phyloP scores from a whole-genome alignment of 2,329 filamentous ascomycete species.

The Chaetomiaceae sp. region DNA sequence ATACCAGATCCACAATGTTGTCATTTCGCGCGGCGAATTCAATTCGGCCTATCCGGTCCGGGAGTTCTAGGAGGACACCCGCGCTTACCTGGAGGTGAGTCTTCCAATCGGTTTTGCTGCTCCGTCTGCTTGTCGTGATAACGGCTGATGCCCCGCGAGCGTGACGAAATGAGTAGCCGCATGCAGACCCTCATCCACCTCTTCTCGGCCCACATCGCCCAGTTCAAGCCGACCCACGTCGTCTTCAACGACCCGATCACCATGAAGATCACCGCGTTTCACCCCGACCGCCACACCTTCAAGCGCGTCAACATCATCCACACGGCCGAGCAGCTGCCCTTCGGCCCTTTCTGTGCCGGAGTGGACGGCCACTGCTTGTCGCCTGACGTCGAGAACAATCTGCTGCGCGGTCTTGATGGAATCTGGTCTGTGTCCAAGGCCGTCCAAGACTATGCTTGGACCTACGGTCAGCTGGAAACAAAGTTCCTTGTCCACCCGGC shows the following conservation, averaged over 20 bases:
- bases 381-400: conserved; percentile 13
- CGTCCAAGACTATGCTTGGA: conserved; percentile 21
- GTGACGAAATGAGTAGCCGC: conserved; percentile 7
- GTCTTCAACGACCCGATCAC: conserved; percentile 25
- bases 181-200: conserved; percentile 16
- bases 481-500: conserved; percentile 21
- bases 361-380: conserved; percentile 22
- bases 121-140: too few species aligned
- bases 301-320: conserved; percentile 23
- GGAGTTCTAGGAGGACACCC: conserved; percentile 20
- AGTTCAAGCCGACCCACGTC: conserved; percentile 22
- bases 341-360: conserved; percentile 21
- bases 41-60: conserved; percentile 18
- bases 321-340: conserved; percentile 24
- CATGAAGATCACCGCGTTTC: conserved; percentile 21
- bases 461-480: conserved; percentile 20
- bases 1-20: conserved; percentile 19
- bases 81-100: conserved; percentile 20
- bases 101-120: too few species aligned
- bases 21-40: conserved; percentile 16
- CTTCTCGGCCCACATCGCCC: conserved; percentile 13
- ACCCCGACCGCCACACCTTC: conserved; percentile 10
- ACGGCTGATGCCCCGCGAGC: conserved; percentile 4
- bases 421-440: conserved; percentile 23
- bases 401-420: conserved; percentile 21